Conservation (phyloP, 1,284 basidiomycete genomes). For the Thecaphora thlaspeos region DNA sequence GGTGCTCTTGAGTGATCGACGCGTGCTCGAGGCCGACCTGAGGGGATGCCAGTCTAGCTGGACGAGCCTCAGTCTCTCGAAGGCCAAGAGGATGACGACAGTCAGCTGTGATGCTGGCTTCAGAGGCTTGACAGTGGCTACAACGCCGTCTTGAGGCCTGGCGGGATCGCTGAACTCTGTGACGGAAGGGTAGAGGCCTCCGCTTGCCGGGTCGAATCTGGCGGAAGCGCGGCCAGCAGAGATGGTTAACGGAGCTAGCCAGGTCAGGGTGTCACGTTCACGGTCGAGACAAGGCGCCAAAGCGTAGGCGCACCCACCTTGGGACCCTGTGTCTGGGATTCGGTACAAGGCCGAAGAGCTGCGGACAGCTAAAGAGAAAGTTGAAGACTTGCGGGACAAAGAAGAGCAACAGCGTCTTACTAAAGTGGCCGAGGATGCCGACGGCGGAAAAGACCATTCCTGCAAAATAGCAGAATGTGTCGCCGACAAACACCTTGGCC, state of each 20-base stretch:
- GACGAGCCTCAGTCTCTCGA: slow-evolving; percentile 23
- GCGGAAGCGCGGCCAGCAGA: too few relatives aligned
- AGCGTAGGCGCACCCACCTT: slow-evolving; percentile 27
- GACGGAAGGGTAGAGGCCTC: slow-evolving; percentile 34
- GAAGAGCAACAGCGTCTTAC: slow-evolving; percentile 92
- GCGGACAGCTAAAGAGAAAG: slow-evolving; percentile 89
- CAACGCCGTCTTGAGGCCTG: too few relatives aligned
- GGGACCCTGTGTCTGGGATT: slow-evolving; percentile 93
- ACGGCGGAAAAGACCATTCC: slow-evolving; percentile 60
- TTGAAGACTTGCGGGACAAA: slow-evolving; percentile 98
- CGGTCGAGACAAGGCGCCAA: too few relatives aligned
- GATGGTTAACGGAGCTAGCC: not conserved
- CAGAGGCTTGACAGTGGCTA: not conserved
- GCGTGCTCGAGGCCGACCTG: not conserved
- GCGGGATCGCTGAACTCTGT: slow-evolving; percentile 2
- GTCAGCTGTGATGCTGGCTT: not conserved
- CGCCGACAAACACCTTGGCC: slow-evolving; percentile 88
- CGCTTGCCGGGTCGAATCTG: slow-evolving; percentile 10
- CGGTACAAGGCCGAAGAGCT: slow-evolving; percentile 87
- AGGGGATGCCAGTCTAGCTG: slow-evolving; percentile 23
- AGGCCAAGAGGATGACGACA: slow-evolving; percentile 9
- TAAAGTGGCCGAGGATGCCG: slow-evolving; percentile 73
- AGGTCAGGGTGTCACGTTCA: too few relatives aligned
- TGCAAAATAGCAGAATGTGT: slow-evolving; percentile 95
- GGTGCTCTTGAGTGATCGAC: slow-evolving; percentile 23